Evolutionary conservation across 106 monocot species (phyloP), one percentile per base, ranked within the genome.

Genomic region (Acorus calamus): DNA sequence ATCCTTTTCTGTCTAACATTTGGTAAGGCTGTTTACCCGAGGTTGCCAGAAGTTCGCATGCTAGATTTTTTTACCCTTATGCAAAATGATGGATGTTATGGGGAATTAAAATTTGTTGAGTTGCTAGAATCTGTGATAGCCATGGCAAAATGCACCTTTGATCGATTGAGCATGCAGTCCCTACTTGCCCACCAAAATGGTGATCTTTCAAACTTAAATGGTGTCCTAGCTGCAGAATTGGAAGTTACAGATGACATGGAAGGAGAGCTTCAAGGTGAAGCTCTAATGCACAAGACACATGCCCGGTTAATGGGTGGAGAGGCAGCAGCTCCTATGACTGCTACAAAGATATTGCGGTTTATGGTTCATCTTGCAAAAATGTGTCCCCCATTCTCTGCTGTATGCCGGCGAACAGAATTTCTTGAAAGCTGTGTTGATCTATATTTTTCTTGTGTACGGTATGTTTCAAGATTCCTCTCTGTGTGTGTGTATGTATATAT

Each of bases 381-480:
- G 88, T 88, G 79, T 48, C 81, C 98, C 5, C 78, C 85, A 44
- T 98, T 92, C 68, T 92, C 92, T 71, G 76, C 79, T 62, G 81
- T 83, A 44, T 98, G 92, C 83, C 84, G 98, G 73, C 73, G 85
- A 53, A 59, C 70, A 48, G 98, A 92, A 50, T 98, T 92, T 75
- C 78, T 98, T 55, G 98, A 92, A 49, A 98, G 75, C 77, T 98
- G 98, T 69, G 88, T 98, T 57, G 92, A 98, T 79, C 73, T 98
- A 48, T 98, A 88, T 76, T 98, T 98, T 80, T 92, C 98, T 65
- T 98, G 88, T 71, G 85, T 83, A 41, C 92, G 98, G 98, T 98
- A 42, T 71, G 84, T 82, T 59, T 13, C 14, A 4, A 53, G 59
- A 12, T 48, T 28, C 54, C 43, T 53, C 42, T 64, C 1, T 4